These are phyloP conservation scores for Colletotrichum magnum DNA, from an alignment of 2,329 filamentous ascomycete genomes.

Conservation along the genomic window DNA sequence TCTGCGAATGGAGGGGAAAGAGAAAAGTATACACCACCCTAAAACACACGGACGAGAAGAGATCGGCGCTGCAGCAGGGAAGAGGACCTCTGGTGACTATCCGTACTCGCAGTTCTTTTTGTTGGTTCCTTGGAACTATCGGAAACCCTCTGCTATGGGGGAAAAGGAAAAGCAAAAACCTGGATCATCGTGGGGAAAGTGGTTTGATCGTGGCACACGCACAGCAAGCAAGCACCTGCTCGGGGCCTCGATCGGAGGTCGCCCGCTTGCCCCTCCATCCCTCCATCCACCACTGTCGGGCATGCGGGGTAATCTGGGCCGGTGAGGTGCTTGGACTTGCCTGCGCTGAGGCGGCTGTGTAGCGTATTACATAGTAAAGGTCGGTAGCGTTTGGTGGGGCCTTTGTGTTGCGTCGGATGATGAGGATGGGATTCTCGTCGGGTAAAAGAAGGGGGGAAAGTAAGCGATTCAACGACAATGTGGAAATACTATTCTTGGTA, in stretches of 20 bases:
- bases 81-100: background rate
- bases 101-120: background rate
- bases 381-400: no score
- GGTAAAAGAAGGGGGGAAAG: no score
- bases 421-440: no score
- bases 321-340: background rate
- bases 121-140: slow-evolving; percentile 9
- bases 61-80: slow-evolving; percentile 15
- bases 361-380: no score
- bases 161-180: background rate
- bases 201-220: slow-evolving; percentile 4
- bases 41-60: background rate
- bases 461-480: no score
- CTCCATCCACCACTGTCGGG: slow-evolving; percentile 5
- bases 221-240: slow-evolving; percentile 4
- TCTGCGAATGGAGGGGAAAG: no score
- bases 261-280: slow-evolving; percentile 29
- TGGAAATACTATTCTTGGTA: no score
- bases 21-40: background rate
- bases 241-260: slow-evolving; percentile 6
- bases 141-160: background rate
- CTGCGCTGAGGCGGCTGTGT: background rate
- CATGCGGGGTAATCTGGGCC: slow-evolving; percentile 31
- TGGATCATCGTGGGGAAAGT: slow-evolving; percentile 19
- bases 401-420: no score